Base-by-base conservation (phyloP, 305 asterid species). In the Salvia sclarea region DNA sequence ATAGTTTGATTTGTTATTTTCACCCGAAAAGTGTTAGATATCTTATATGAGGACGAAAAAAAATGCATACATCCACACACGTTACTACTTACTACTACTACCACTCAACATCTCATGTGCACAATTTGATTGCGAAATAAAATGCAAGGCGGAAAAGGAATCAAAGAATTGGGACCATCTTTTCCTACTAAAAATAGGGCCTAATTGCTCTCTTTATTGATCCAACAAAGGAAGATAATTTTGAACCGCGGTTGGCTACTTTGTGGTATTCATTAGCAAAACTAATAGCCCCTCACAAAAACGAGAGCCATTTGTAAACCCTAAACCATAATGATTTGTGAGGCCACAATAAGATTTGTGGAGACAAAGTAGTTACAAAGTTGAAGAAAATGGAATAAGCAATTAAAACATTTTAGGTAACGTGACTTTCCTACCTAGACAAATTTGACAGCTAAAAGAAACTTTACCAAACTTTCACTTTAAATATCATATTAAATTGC, bases 161-260 rank as follows among this genome's bases (percentile, higher is more conserved):
- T 47, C 37, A 65, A 64, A 25, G 30, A 61, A 31, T 66, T 25
- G 73, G 84, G 80, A 69, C 86, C 82, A 79, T 76, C 12, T 49
- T 37, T 58, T 38, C 59, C 43, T 74, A 56, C 79, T 45, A 9
- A 57, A 74, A 75, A 71, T 76, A 75, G 71, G 30, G 70, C 37
- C 38, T 55, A 68, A 64, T 61, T 38, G 28, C 66, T 30, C 52
- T 22, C 76, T 75, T 83, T 75, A 80, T 75, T 57, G 61, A 18
- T 48, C 70, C 64, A 68, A 12, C 64, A 43, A 70, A 61, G 25
- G 38, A 60, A 55, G 74, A 52, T 69, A 58, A 33, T 70, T 43
- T 33, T 40, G 54, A 45, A 21, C 20, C 20, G 21, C 35, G 65
- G 70, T 24, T 60, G 55, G 66, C 48, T 63, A 14, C 44, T 66